These are phyloP conservation scores for Penicillium sp. DNA, from an alignment of 2,329 filamentous ascomycete species.

Conservation along the genomic window DNA sequence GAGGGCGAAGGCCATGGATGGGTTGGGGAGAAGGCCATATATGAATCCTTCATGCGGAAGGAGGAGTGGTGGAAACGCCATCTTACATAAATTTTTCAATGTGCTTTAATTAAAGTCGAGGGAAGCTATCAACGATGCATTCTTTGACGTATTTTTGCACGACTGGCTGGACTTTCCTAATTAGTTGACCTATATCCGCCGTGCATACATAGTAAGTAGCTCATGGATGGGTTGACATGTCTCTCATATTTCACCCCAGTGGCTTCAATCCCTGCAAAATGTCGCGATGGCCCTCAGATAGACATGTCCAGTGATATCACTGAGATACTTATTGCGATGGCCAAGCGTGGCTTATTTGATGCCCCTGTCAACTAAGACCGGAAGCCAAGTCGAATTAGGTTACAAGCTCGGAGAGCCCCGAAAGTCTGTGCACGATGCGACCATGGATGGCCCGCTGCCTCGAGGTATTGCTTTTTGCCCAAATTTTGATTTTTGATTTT, in stretches of 20 bases:
- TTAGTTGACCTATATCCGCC: neutral
- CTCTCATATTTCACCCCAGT: no score
- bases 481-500: no score
- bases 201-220: no score
- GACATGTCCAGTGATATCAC: neutral
- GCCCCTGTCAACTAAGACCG: no score
- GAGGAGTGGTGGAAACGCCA: constrained; percentile 25
- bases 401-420: constrained; percentile 1
- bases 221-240: no score
- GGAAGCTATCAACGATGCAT: neutral
- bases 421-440: neutral
- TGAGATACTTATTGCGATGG: neutral
- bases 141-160: neutral
- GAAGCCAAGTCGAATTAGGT: neutral
- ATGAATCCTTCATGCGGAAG: constrained; percentile 20
- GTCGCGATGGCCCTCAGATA: no score
- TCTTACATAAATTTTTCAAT: constrained; percentile 11
- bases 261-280: no score
- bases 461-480: neutral
- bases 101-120: neutral
- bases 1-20: constrained; percentile 58
- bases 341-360: no score
- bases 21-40: constrained; percentile 24
- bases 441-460: neutral
- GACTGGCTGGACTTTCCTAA: constrained; percentile 3